Conservation (phyloP, 805 yeast genomes). For the Saturnispora bothae region DNA sequence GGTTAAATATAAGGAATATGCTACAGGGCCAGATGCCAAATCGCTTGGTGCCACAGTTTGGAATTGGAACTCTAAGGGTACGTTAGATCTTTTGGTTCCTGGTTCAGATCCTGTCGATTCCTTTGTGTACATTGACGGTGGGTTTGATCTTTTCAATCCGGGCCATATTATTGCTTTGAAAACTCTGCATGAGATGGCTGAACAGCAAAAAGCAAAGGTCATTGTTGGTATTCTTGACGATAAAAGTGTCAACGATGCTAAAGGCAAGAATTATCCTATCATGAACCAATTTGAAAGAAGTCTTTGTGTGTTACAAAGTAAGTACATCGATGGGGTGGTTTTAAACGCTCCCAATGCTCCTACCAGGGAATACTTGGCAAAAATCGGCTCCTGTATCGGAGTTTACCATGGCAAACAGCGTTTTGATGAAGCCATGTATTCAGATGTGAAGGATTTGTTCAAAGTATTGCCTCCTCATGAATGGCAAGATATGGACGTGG, state of each 20-base stretch:
- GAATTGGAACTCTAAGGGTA: constrained; percentile 20
- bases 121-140: constrained; percentile 56
- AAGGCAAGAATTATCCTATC: constrained; percentile 63
- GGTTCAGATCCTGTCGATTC: constrained; percentile 20
- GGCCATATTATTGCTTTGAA: constrained; percentile 77
- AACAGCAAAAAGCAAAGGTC: constrained; percentile 30
- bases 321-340: constrained; percentile 69
- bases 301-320: constrained; percentile 80
- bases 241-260: constrained; percentile 38
- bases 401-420: constrained; percentile 54
- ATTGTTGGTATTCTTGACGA: constrained; percentile 65
- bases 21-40: constrained; percentile 53
- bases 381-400: constrained; percentile 26
- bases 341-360: constrained; percentile 58
- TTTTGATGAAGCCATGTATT: constrained; percentile 24
- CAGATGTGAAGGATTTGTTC: constrained; percentile 25
- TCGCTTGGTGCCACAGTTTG: constrained; percentile 49
- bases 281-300: constrained; percentile 85
- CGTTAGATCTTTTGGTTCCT: constrained; percentile 26
- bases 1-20: constrained; percentile 41
- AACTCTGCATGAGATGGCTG: constrained; percentile 29
- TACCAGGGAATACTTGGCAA: constrained; percentile 28
- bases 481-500: constrained; percentile 55
- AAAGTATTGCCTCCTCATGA: constrained; percentile 41
- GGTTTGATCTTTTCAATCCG: constrained; percentile 86